Evolutionary conservation across 805 yeast species (phyloP).

Genomic region (Citeromyces nyonsensis): DNA sequence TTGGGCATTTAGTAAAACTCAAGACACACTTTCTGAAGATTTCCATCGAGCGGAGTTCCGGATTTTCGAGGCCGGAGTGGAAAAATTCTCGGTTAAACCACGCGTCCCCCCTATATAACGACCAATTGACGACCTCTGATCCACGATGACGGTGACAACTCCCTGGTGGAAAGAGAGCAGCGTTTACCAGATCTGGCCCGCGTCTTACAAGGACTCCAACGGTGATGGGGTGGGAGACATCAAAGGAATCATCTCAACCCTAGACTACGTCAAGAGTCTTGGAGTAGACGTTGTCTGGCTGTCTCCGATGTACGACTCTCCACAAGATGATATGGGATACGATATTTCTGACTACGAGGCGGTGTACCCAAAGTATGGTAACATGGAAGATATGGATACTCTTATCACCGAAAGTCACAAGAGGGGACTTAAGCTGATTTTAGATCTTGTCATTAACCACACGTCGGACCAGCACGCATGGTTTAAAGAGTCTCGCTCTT

Average conservation of each 20-base stretch:
- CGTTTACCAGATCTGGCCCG: conserved; percentile 47
- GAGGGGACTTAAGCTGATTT: conserved; percentile 32
- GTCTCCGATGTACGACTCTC: conserved; percentile 42
- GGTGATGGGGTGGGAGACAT: conserved; percentile 47
- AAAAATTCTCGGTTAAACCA: too few relatives aligned
- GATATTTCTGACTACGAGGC: conserved; percentile 39
- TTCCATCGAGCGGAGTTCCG: too few relatives aligned
- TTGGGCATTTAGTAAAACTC: too few relatives aligned
- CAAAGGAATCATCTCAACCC: conserved; percentile 33
- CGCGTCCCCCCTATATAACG: too few relatives aligned
- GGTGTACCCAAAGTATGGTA: conserved; percentile 37
- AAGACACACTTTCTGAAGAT: too few relatives aligned
- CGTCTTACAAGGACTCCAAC: conserved; percentile 41
- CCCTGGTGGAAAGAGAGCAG: conserved; percentile 42
- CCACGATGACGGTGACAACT: too few relatives aligned
- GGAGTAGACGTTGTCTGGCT: conserved; percentile 46
- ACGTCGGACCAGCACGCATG: conserved; percentile 39
- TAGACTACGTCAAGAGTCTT: conserved; percentile 32
- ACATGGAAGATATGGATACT: conserved; percentile 32
- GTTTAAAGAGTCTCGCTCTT: conserved; percentile 39
- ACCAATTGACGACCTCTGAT: too few relatives aligned
- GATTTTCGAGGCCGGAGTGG: too few relatives aligned
- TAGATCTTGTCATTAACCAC: conserved; percentile 46
- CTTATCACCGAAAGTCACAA: conserved; percentile 29
- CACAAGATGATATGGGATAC: conserved; percentile 50